Base-by-base conservation (phyloP, 176 grass and related monocot genomes). In the Bromus sterilis region DNA sequence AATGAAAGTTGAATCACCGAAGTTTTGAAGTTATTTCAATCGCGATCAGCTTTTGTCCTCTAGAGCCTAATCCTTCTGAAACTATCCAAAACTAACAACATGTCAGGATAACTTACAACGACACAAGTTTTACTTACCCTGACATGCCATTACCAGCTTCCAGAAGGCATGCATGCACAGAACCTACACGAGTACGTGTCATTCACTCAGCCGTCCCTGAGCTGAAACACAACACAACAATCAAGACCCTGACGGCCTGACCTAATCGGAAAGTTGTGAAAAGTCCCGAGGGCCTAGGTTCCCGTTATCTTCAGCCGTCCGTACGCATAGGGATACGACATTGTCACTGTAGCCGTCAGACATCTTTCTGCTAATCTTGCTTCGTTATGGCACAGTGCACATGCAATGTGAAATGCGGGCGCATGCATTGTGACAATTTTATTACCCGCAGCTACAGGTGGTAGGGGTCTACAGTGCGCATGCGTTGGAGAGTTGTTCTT, bases 81-180 rank as follows among this genome's bases (percentile, higher is more conserved):
- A 83, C 75, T 83, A 82, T 84, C 88, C 88, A 90, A 90, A 90
- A 90, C 75, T 86, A 90, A 90, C 84, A 83, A 75, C 88, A 82
- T 4, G 15, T 72, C 68, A 61, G 74, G 66, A 9, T 51, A 86
- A 79, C 56, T 84, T 83, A 79, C 74, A 79, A 56, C 74, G 5
- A 49, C 46, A 24, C 66, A 74, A 85, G 81, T 73, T 82, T 71
- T 49, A 66, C 56, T 66, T 82, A 78, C 43, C 88, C 73, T 82
- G 56, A 85, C 83, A 51, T 86, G 83, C 59, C 74, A 67, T 83
- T 90, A 90, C 88, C 79, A 90, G 74, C 88, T 86, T 86, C 74
- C 79, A 75, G 83, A 90, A 74, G 67, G 83, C 71, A 65, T 71
- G 40, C 25, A 40, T 44, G 40, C 40, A 10, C 24, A 32, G 29